phyloP scores from a whole-genome alignment of 2,329 filamentous ascomycete genomes.

The Dichotomopilus funicola region DNA sequence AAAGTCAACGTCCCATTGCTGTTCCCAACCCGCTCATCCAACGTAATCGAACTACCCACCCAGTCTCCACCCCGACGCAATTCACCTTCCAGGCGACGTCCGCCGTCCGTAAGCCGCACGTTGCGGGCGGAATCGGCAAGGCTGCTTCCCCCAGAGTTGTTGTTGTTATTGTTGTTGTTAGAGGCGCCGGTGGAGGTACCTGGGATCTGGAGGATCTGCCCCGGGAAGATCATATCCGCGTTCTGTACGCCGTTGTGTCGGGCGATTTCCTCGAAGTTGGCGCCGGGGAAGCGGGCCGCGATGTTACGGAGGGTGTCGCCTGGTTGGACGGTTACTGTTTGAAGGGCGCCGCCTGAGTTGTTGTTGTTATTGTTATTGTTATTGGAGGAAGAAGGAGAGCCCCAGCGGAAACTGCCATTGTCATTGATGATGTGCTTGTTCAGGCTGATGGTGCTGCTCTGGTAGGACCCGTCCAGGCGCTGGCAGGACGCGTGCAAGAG shows the following conservation, averaged over 20 bases:
- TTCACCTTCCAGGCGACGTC: conserved; percentile 31
- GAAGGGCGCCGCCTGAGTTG: conserved; percentile 18
- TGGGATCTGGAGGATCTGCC: conserved; percentile 34
- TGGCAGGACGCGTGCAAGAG: conserved; percentile 31
- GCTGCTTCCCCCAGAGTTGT: conserved; percentile 22
- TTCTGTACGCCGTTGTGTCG: conserved; percentile 35
- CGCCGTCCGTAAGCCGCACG: conserved; percentile 32
- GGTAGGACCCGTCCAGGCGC: conserved; percentile 29
- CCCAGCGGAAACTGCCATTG: conserved; percentile 34
- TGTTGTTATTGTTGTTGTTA: conserved; percentile 7
- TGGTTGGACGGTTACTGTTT: conserved; percentile 32
- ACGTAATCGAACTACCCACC: conserved; percentile 27
- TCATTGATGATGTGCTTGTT: conserved; percentile 33
- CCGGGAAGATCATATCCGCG: conserved; percentile 38
- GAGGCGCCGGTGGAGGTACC: conserved; percentile 15
- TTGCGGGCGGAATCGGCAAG: conserved; percentile 32
- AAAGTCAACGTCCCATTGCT: conserved; percentile 25
- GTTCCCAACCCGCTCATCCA: conserved; percentile 33
- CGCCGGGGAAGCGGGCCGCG: conserved; percentile 26
- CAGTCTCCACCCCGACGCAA: conserved; percentile 29
- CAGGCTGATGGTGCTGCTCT: conserved; percentile 31
- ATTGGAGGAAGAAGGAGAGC: conserved; percentile 14
- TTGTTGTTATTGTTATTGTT: conserved; percentile 1
- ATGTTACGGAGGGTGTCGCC: conserved; percentile 38
- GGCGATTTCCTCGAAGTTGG: conserved; percentile 35